Evolutionary conservation across 2,329 filamentous ascomycete genomes (phyloP), one percentile per base, ranked within the genome.

Genomic region (Fusarium tricinctum): DNA sequence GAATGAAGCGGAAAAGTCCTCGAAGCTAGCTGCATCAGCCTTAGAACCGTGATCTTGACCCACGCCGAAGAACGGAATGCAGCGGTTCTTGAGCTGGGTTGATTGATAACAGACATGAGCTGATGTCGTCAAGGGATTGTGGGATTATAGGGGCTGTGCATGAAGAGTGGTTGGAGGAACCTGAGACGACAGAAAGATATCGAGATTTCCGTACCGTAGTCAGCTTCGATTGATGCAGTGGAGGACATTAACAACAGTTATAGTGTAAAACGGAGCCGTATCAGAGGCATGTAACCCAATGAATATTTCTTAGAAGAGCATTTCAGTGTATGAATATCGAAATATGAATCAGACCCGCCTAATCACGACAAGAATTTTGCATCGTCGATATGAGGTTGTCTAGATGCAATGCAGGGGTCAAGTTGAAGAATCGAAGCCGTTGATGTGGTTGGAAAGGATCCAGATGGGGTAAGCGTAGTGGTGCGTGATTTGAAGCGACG

Each of bases 31-130:
- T 72, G 33, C 32, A 73, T 73, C 66, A 44, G 66, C 65, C 50
- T 67, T 73, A 73, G 70, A 58, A 54, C 22, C 19, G 19, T 40
- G 43, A 12, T 43, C 9, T 56, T 44, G 70, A 70, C 71, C 71
- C 71, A 71, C 69, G 71, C 68, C 69, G 68, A 73, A 54, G 57
- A 69, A 56, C 62, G 68, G 70, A 70, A 67, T 58, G 52, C 49
- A 43, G 66, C 66, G 56, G 49, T 43, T 54, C 52, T 57, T 58
- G 58, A 58, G 56, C 19, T 42, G 58, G 53, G 50, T 44, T 40
- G 60, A 66, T 54, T 58, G 67, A 61, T 60, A 64, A 62, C 61
- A 57, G 55, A 44, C 50, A 58, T 39, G 59, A 57, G 45, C 71
- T 69, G 58, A 71, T 56, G 51, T 54, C 62, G 56, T 58, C 61